Evolutionary conservation across 352 stramenopile genomes (phyloP).

Genomic region (Blastocystis sp.): DNA sequence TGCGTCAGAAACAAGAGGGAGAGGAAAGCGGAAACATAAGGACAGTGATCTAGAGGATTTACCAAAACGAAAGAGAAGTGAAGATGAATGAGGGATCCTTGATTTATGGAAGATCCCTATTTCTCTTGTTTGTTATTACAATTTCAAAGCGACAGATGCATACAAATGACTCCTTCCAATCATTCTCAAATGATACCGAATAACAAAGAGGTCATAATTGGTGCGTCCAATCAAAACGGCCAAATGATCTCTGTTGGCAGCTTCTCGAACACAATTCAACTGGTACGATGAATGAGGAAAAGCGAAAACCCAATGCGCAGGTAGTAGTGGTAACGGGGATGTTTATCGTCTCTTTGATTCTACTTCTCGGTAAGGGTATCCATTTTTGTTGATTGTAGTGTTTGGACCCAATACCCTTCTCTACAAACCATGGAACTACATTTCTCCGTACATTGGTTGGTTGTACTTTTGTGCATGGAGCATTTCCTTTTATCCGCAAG

Average conservation of each 20-base stretch:
- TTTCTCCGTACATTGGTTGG: constrained; percentile 68
- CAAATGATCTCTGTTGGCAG: neutral
- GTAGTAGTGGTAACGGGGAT: neutral
- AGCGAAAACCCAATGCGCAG: neutral
- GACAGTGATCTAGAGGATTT: neutral
- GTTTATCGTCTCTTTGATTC: neutral
- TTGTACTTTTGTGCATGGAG: constrained; percentile 57
- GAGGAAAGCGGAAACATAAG: neutral
- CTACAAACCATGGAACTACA: constrained; percentile 67
- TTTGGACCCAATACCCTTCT: neutral
- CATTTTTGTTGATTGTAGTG: neutral
- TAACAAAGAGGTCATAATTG: neutral
- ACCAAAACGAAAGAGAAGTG: neutral
- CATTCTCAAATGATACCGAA: neutral
- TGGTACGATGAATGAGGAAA: neutral
- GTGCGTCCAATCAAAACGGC: neutral
- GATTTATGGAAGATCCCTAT: neutral
- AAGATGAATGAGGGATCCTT: neutral
- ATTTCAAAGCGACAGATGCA: too few relatives aligned
- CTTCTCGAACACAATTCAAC: neutral
- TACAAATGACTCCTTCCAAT: too few relatives aligned
- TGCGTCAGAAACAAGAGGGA: neutral
- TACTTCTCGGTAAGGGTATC: neutral
- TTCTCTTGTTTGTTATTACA: constrained; percentile 12
- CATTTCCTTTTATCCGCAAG: constrained; percentile 58